These are phyloP conservation scores for Hypoxylon sp. DNA, from an alignment of 2,329 filamentous ascomycete genomes.

Conservation along the genomic window DNA sequence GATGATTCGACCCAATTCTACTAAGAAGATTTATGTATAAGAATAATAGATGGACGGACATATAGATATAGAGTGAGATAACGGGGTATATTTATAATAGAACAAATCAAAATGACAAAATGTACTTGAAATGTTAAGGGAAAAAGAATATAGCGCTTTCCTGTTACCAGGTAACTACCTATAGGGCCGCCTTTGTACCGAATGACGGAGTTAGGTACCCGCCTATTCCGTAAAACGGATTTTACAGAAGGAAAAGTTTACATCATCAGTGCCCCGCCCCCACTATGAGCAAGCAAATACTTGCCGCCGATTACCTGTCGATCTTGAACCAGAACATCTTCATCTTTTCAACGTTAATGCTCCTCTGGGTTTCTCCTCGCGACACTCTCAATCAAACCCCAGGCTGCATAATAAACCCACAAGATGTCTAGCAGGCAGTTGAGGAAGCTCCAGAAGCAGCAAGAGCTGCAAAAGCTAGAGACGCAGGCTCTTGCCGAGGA, in stretches of 20 bases:
- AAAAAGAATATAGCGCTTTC: too few relatives aligned
- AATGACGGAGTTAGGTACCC: background rate
- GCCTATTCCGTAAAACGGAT: too few relatives aligned
- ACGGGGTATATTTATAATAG: conserved; percentile 1
- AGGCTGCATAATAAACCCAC: background rate
- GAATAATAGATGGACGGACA: background rate
- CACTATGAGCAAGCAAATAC: conserved; percentile 6
- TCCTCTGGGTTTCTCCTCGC: background rate
- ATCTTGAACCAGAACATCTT: background rate
- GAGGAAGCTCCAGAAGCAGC: conserved; percentile 60
- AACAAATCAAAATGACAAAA: background rate
- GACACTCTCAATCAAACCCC: background rate
- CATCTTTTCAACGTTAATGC: background rate
- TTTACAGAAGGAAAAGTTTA: conserved; percentile 4
- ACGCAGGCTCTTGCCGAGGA: conserved; percentile 54
- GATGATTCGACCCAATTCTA: conserved; percentile 5
- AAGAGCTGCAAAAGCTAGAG: conserved; percentile 57
- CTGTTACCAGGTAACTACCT: background rate
- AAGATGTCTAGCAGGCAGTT: conserved; percentile 52
- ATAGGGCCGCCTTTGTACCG: background rate
- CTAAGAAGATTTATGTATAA: conserved; percentile 11
- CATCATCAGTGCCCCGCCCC: conserved; percentile 13
- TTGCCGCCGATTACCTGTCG: conserved; percentile 3
- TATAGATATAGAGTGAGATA: background rate
- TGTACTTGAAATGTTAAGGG: background rate